A percentile compares a stretch with the other conserved stretches of the same genome.
These are phyloP conservation scores for Hypoxylon rickii DNA, from an alignment of 495 filamentous ascomycete genomes.

Conservation along the genomic window DNA sequence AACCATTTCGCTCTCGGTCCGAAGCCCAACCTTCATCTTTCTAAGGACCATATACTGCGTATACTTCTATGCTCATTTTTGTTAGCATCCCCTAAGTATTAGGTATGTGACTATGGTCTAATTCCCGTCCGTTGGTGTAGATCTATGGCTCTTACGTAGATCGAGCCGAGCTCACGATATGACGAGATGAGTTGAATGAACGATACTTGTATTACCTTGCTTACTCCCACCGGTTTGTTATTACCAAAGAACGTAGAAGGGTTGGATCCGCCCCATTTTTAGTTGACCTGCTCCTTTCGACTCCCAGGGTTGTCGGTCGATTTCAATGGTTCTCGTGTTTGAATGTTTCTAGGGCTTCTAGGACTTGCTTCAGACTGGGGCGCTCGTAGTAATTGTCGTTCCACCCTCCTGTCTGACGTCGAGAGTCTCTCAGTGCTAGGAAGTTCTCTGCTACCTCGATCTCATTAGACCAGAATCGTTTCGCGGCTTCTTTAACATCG, in stretches of 20 bases:
- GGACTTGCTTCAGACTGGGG: conserved; percentile 44
- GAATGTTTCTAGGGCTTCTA: conserved; percentile 30
- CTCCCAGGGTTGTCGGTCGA: not conserved
- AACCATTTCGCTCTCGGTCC: too few relatives aligned
- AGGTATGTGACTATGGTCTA: too few relatives aligned
- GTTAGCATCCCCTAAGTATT: too few relatives aligned
- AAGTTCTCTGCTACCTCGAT: conserved; percentile 48
- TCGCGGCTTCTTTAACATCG: conserved; percentile 40
- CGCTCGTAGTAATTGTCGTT: conserved; percentile 48
- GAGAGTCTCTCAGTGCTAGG: conserved; percentile 36
- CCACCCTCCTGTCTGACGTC: conserved; percentile 43
- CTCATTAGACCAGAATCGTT: conserved; percentile 48
- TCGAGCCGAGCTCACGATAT: too few relatives aligned
- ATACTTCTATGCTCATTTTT: too few relatives aligned
- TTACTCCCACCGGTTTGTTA: not conserved
- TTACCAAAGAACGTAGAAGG: not conserved
- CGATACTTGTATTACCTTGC: not conserved
- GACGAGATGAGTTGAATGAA: too few relatives aligned
- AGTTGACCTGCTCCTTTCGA: not conserved
- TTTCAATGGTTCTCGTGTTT: conserved; percentile 10
- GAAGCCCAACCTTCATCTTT: too few relatives aligned
- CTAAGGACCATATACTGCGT: too few relatives aligned
- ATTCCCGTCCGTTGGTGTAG: too few relatives aligned
- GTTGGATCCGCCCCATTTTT: not conserved
- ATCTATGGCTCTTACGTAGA: too few relatives aligned